Percentiles rank a stretch among this genome's conserved stretches.
phyloP scores from a whole-genome alignment of 78 protist genomes.

The Chrysochromulina tobinii region DNA sequence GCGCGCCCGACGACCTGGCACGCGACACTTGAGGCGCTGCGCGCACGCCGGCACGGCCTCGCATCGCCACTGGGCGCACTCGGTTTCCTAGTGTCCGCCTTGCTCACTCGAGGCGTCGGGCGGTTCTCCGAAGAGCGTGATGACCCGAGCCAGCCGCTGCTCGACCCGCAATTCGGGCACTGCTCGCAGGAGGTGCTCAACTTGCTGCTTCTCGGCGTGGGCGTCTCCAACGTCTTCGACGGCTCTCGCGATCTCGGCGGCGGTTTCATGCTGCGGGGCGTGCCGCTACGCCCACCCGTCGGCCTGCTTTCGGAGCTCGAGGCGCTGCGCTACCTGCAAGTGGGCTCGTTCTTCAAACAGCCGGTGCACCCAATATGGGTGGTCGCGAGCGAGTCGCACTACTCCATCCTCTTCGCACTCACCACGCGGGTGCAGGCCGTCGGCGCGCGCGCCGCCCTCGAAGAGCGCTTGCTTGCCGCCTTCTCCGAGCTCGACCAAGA shows the following conservation, averaged over 20 bases:
- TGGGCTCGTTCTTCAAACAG: neutral
- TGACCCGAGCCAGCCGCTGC: neutral
- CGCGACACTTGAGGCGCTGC: no score
- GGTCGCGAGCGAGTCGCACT: slow-evolving; percentile 13
- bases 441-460: neutral
- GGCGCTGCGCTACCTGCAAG: slow-evolving; percentile 12
- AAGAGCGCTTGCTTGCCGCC: neutral
- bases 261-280: neutral
- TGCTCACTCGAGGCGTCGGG: neutral
- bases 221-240: neutral
- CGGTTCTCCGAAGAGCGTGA: neutral
- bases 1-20: no score
- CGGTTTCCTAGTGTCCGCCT: neutral
- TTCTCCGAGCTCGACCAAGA: neutral
- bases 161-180: neutral
- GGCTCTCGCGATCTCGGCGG: neutral
- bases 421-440: neutral
- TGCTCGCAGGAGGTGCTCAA: slow-evolving; percentile 2
- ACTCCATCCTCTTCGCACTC: neutral
- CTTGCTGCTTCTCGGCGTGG: neutral
- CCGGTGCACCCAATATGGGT: neutral
- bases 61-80: no score
- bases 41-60: no score
- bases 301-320: neutral
- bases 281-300: neutral